Base-by-base conservation (phyloP, 2,329 filamentous ascomycete genomes). In the Acrocalymma vagum region DNA sequence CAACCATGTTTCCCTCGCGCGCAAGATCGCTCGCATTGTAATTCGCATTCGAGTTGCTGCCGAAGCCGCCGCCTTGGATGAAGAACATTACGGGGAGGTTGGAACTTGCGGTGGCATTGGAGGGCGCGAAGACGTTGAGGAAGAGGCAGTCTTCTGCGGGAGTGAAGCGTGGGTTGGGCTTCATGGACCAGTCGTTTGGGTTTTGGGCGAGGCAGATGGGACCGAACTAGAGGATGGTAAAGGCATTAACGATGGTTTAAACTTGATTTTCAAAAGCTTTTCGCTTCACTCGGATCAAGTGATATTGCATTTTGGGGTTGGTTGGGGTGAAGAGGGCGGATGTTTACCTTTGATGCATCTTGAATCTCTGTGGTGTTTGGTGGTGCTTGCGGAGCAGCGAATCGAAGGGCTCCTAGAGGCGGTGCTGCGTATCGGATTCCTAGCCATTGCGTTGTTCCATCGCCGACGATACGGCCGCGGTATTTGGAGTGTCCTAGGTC, bases 361-460 rank as follows among this genome's bases (percentile, higher is more conserved):
- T 82, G 78, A 3, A 78, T 55, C 0, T 65, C 72, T 3, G 67
- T 44, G 8, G 70, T 66, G 2, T 55, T 49, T 0, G 65, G 47
- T 2, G 87, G 86, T 60, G 87, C 82, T 51, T 78, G 71, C 0
- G 88, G 86, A 6, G 82, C 80, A 42, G 76, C 73, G 58, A 90
- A 92, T 17, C 88, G 78, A 45, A 88, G 62, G 5, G 79, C 55
- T 1, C 84, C 85, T 2, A 87, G 41, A 0, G 88, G 88, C 10
- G 87, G 75, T 5, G 85, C 83, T 1, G 86, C 88, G 70, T 82
- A 93, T 33, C 86, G 80, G 30, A 92, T 80, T 1, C 87, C 88
- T 8, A 90, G 77, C 86, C 86, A 92, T 65, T 86, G 78, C 1
- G 79, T 83, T 23, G 88, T 72, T 1, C 82, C 84, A 48, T 80